phyloP scores from a whole-genome alignment of 305 asterid genomes.

The Rubia tinctorum region DNA sequence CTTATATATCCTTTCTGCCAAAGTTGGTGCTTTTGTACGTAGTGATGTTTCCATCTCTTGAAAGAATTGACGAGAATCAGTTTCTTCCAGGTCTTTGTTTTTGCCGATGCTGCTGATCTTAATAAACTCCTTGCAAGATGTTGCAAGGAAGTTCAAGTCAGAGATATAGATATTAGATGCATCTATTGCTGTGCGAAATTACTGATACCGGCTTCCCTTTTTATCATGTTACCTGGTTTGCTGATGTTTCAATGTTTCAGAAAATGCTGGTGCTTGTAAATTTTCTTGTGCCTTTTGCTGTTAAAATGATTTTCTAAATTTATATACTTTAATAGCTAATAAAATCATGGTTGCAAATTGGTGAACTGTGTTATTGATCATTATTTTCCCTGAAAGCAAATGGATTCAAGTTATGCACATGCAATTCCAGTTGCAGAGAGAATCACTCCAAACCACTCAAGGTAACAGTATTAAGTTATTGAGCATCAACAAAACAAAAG shows the following conservation, averaged over 20 bases:
- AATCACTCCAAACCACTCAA: no score
- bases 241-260: constrained; percentile 39
- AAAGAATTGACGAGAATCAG: constrained; percentile 12
- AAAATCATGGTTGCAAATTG: no score
- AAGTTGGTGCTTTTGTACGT: background rate
- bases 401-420: no score
- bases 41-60: background rate
- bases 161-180: constrained; percentile 69
- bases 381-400: no score
- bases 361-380: no score
- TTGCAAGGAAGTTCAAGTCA: constrained; percentile 75
- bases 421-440: no score
- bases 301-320: no score
- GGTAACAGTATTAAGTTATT: no score
- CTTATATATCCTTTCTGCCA: background rate
- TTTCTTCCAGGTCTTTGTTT: constrained; percentile 64
- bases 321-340: no score
- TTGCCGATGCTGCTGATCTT: constrained; percentile 63
- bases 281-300: no score
- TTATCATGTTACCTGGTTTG: constrained; percentile 9
- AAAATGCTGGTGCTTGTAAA: constrained; percentile 66
- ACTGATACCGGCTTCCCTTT: constrained; percentile 16
- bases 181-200: constrained; percentile 9
- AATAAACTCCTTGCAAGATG: constrained; percentile 61
- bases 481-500: no score